These are phyloP conservation scores for Crucibulum laeve DNA, from an alignment of 768 basidiomycete species.

Conservation along the genomic window DNA sequence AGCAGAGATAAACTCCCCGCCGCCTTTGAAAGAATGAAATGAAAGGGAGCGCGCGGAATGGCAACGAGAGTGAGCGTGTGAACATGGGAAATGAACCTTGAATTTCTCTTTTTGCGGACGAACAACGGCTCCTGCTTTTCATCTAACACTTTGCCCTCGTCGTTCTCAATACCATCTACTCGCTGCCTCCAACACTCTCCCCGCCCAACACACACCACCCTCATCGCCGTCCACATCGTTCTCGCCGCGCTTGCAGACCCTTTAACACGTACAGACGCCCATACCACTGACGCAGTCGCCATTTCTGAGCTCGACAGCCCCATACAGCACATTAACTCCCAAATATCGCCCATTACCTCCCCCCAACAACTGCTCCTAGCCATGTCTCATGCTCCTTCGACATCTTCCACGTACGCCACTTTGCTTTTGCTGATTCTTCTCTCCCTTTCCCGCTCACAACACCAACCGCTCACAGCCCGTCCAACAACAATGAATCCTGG, in stretches of 20 bases:
- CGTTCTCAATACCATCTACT: neutral
- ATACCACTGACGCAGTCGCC: no score
- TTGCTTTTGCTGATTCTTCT: neutral
- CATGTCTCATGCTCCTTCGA: neutral
- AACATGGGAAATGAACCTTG: conserved; percentile 1
- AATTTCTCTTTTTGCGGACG: conserved; percentile 1
- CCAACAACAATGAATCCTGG: conserved; percentile 50
- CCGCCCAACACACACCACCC: conserved; percentile 2
- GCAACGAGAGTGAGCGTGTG: neutral
- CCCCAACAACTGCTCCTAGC: no score
- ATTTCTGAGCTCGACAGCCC: no score
- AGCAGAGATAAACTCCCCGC: no score
- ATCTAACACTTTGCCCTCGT: neutral
- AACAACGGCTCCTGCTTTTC: neutral
- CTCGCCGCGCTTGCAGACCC: no score
- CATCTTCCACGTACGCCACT: neutral
- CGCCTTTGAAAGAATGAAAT: no score
- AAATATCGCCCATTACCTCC: no score
- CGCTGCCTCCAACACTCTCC: neutral
- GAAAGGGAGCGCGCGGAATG: no score
- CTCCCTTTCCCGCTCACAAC: neutral
- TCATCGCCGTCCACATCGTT: no score
- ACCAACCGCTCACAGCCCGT: conserved; percentile 18
- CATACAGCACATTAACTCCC: no score
- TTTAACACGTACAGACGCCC: no score